Base-by-base conservation (phyloP, 192 early-diverging fungal genomes). In the Linnemannia exigua region DNA sequence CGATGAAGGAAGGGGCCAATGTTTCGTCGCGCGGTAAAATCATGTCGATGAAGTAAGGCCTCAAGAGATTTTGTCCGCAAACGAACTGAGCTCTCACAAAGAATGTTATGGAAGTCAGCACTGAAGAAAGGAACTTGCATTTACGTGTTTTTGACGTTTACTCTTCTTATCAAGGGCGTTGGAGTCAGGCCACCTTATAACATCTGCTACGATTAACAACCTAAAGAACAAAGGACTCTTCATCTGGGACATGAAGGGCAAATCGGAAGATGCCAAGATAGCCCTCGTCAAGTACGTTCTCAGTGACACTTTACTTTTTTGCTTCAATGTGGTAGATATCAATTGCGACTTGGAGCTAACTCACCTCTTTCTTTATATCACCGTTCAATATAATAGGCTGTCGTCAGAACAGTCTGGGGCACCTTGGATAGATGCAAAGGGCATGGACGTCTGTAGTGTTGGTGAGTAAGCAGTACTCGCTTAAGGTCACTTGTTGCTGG, bases 151-250 rank as follows among this genome's bases (percentile, higher is more conserved):
- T 63, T 63, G 58, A 14, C 28, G 7, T 25, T 3, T 28, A 31
- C 25, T 63, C 31, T 22, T 31, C 41, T 44, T 47, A 37, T 36
- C 0, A 28, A 84, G 82, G 33, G 79, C 77, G 25, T 63, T 85
- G 35, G 82, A 85, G n/a, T 85, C 82, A 0, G 82, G 82, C 0
- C 82, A 79, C 35, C 44, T 85, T 22, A 72, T 85, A n/a, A 78
- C 82, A 58, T 72, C 78, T 11, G 72, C 78, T 16, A 35, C 14
- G 54, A 51, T 69, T 6, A 12, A 22, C 1, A 66, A 16, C 15
- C 15, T 17, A 5, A 19, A 41, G 1, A 47, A 44, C 41, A 44
- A 67, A 7, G 54, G n/a, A 8, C 74, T 85, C 2, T 31, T 66
- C 12, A 72, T 85, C 19, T 85, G 82, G 82, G 82, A 85, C 35